Conservation (phyloP, 192 early-diverging fungal species). For the Cladochytrium replicatum region DNA sequence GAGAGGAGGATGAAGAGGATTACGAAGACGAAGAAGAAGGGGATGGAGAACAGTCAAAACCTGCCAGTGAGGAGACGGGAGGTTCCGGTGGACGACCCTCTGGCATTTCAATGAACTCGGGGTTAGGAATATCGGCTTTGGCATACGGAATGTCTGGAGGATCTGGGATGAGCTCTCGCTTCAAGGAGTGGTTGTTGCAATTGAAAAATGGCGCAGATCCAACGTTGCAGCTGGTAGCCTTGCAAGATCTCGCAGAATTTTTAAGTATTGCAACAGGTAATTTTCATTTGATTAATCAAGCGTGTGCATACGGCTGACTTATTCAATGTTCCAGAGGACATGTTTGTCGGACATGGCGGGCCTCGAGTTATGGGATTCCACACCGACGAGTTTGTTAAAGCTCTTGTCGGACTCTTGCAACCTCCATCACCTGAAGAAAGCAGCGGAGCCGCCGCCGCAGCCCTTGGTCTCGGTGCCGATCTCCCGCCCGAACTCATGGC, state of each 20-base stretch:
- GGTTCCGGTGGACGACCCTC: background rate
- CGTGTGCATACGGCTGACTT: background rate
- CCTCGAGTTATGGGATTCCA: slow-evolving; percentile 39
- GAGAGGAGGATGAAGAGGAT: slow-evolving; percentile 20
- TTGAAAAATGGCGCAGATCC: slow-evolving; percentile 48
- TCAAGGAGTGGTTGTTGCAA: slow-evolving; percentile 48
- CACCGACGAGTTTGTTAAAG: slow-evolving; percentile 54
- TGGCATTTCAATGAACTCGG: no score
- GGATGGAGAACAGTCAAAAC: slow-evolving; percentile 22
- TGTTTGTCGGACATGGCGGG: slow-evolving; percentile 35
- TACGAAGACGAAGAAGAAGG: slow-evolving; percentile 11
- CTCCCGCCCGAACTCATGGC: slow-evolving; percentile 20
- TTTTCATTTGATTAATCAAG: slow-evolving; percentile 12
- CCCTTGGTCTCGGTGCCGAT: slow-evolving; percentile 11
- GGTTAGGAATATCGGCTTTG: slow-evolving; percentile 6
- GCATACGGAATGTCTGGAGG: slow-evolving; percentile 14
- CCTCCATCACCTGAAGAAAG: no score
- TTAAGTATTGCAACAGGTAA: slow-evolving; percentile 72
- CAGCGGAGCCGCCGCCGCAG: background rate
- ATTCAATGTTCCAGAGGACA: slow-evolving; percentile 24
- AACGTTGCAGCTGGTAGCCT: slow-evolving; percentile 65
- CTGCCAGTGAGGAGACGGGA: background rate
- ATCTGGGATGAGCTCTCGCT: slow-evolving; percentile 32
- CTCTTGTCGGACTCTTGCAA: slow-evolving; percentile 53
- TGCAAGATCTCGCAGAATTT: slow-evolving; percentile 74